Evolutionary conservation across 345 rosid genomes (phyloP), one percentile per base, ranked within the genome.

Genomic region (Xanthoceras sorbifolium): DNA sequence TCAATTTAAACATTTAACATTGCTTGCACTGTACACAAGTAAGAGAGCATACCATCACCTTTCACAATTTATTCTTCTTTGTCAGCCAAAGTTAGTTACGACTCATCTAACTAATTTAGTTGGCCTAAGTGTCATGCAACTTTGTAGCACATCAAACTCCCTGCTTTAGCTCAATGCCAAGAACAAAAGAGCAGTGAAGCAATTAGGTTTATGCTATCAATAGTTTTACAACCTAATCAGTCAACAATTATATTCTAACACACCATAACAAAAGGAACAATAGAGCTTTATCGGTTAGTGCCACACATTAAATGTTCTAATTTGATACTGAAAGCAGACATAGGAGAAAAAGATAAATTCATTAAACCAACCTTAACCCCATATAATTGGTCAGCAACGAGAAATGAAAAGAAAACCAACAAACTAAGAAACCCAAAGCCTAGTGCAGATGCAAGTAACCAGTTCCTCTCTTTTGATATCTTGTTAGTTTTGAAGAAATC

Each of bases 391-490:
- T 88, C 87, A 74, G 88, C 84, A 50, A 86, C 70, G 18, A 89
- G 65, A 3, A 94, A 88, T 1, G 90, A 81, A 71, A 91, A 61
- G 82, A 87, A 85, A 77, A 94, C 79, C 75, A 89, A 77, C 42
- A 82, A 62, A 73, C 87, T 59, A 66, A 94, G 84, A 78, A 84
- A 78, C 26, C 85, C 89, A 18, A 91, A 85, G 81, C 95, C 95
- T n/a, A 88, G 31, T 34, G 86, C 86, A 44, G 97, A 87, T 15
- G 89, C 89, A 81, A 90, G 79, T 78, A 90, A 63, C 89, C 95
- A 88, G 82, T 83, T 90, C 78, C 92, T 83, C 73, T 80, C 85
- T 73, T 81, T 57, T 4, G 70, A 3, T 7, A 77, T 75, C 42
- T 79, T 72, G 20, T 62, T 68, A 63, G 29, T 77, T 76, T 84